These are phyloP conservation scores for Talaromyces piceae DNA, from an alignment of 2,329 filamentous ascomycete species.

Conservation along the genomic window DNA sequence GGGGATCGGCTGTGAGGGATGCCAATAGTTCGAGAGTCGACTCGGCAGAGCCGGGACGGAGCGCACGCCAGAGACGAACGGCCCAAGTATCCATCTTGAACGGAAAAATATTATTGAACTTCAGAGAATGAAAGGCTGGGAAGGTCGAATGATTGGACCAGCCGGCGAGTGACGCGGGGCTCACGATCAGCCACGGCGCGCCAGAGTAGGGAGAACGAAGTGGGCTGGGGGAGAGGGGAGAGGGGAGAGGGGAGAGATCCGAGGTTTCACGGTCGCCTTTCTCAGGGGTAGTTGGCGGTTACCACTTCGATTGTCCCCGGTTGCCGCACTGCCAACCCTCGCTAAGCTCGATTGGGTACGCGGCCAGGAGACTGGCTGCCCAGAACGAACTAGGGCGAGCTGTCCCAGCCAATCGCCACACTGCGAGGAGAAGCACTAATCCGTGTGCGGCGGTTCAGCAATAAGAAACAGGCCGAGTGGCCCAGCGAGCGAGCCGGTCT, in stretches of 20 bases:
- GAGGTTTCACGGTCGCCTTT: not conserved
- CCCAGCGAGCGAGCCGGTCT: not conserved
- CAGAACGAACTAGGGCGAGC: too few species aligned
- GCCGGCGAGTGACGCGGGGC: not conserved
- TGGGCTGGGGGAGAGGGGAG: not conserved
- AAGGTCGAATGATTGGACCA: not conserved
- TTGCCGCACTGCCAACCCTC: too few species aligned
- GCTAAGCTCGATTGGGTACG: too few species aligned
- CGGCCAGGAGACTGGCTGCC: too few species aligned
- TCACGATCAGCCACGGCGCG: not conserved
- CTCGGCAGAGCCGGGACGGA: not conserved
- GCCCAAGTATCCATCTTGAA: not conserved
- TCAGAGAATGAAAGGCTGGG: not conserved
- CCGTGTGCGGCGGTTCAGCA: not conserved
- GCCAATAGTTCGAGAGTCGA: not conserved
- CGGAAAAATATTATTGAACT: not conserved
- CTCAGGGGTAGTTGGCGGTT: too few species aligned
- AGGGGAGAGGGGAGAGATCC: not conserved
- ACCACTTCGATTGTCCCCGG: too few species aligned
- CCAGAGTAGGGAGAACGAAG: not conserved
- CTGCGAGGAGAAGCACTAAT: not conserved
- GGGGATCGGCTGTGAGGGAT: not conserved
- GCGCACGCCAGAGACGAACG: not conserved
- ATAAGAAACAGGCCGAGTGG: not conserved
- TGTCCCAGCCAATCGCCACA: not conserved